Percentiles rank a stretch among this genome's conserved stretches.
phyloP scores from a whole-genome alignment of 345 rosid species.

The Geranium rotundifolium region DNA sequence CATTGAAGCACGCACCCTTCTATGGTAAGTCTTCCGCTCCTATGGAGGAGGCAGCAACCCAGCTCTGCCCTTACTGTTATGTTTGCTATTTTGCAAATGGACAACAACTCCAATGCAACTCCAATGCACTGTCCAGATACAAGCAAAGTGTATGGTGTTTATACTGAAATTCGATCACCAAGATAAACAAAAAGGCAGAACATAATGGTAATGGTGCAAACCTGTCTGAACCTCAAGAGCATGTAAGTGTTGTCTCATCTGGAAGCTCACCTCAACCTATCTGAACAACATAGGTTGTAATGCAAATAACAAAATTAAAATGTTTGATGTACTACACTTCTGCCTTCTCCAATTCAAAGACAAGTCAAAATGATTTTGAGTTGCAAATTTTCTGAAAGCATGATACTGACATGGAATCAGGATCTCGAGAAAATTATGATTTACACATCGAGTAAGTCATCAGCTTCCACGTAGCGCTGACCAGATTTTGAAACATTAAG shows the following conservation, averaged over 20 bases:
- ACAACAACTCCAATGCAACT: no score
- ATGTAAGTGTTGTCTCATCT: slow-evolving; percentile 72
- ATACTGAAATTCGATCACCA: background rate
- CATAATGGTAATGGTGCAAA: slow-evolving; percentile 17
- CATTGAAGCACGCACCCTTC: slow-evolving; percentile 91
- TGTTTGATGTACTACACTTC: background rate
- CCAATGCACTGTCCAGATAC: slow-evolving; percentile 63
- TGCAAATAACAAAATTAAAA: slow-evolving; percentile 6
- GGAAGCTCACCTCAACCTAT: slow-evolving; percentile 84
- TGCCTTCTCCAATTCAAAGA: no score
- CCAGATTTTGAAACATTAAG: background rate
- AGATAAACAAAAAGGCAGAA: background rate
- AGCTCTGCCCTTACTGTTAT: slow-evolving; percentile 85
- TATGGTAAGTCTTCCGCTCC: slow-evolving; percentile 78
- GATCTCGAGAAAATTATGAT: no score
- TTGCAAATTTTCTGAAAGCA: no score
- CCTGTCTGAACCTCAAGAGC: slow-evolving; percentile 97
- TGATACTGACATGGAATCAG: no score
- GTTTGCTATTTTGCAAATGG: slow-evolving; percentile 77
- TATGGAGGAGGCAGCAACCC: slow-evolving; percentile 86
- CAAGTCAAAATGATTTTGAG: no score
- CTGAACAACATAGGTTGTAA: slow-evolving; percentile 35
- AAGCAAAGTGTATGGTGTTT: slow-evolving; percentile 9
- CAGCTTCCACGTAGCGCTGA: no score
- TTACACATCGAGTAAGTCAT: no score